phyloP scores from a whole-genome alignment of 345 rosid genomes.

The Physaria fendleri region DNA sequence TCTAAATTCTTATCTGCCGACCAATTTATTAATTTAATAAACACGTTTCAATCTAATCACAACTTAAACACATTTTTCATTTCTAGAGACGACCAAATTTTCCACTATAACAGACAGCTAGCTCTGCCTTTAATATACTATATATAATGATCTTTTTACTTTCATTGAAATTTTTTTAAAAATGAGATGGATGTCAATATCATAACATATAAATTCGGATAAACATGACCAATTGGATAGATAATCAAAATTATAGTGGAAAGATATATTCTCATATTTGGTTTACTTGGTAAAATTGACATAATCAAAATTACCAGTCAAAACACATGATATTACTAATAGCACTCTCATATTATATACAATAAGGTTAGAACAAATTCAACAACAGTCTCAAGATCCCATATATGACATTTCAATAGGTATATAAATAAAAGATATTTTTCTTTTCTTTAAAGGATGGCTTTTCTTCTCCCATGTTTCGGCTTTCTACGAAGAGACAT shows the following conservation, averaged over 20 bases:
- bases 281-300: constrained; percentile 4
- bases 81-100: background rate
- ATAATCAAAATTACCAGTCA: background rate
- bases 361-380: constrained; percentile 20
- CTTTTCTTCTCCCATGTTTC: constrained; percentile 24
- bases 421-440: background rate
- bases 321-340: background rate
- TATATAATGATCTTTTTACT: background rate
- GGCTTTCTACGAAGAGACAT: constrained; percentile 26
- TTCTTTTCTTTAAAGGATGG: background rate
- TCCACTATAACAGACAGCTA: background rate
- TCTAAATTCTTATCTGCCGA: constrained; percentile 9
- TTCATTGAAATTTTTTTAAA: background rate
- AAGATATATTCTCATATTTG: constrained; percentile 11
- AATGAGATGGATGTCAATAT: background rate
- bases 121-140: background rate
- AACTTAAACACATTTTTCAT: background rate
- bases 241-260: constrained; percentile 19
- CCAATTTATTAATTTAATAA: constrained; percentile 2
- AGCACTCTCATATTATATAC: background rate
- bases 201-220: background rate
- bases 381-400: constrained; percentile 18
- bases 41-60: constrained; percentile 9
- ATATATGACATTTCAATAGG: background rate
- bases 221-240: background rate